phyloP scores from a whole-genome alignment of 2,329 filamentous ascomycete genomes.

The Penicillium sp. region DNA sequence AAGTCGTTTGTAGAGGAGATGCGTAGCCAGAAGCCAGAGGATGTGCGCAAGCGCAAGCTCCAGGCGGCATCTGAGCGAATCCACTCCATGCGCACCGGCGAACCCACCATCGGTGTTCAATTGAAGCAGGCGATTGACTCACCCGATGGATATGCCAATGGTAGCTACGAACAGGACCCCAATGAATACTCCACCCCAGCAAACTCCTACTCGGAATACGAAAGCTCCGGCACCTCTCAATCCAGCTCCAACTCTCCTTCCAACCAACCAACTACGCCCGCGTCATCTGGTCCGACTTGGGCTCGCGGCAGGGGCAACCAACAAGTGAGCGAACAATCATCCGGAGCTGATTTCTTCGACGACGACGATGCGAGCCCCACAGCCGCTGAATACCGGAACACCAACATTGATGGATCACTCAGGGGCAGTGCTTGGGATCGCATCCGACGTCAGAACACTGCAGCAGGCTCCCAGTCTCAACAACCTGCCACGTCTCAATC shows the following conservation, averaged over 20 bases:
- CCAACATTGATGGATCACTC: slow-evolving; percentile 11
- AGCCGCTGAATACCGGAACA: slow-evolving; percentile 33
- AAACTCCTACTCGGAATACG: slow-evolving; percentile 6
- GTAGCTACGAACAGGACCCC: slow-evolving; percentile 7
- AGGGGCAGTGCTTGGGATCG: slow-evolving; percentile 42
- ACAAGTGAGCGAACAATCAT: slow-evolving; percentile 6
- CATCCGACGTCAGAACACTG: slow-evolving; percentile 33
- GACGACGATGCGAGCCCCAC: slow-evolving; percentile 42
- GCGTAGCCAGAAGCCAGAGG: slow-evolving; percentile 20
- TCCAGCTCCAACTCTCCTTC: background rate
- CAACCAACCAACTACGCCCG: background rate
- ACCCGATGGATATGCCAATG: background rate
- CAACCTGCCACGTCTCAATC: background rate
- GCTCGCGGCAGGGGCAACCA: slow-evolving; percentile 7
- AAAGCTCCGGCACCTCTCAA: background rate
- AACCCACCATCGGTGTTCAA: slow-evolving; percentile 3
- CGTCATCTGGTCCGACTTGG: slow-evolving; percentile 1
- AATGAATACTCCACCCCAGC: slow-evolving; percentile 1
- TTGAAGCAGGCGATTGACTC: slow-evolving; percentile 1
- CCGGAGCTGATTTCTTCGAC: slow-evolving; percentile 33
- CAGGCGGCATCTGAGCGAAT: slow-evolving; percentile 12
- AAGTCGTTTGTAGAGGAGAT: slow-evolving; percentile 23
- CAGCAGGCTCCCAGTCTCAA: slow-evolving; percentile 2
- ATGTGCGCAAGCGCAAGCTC: slow-evolving; percentile 21
- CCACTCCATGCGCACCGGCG: slow-evolving; percentile 1